Conservation (phyloP, 768 basidiomycete species). For the Trichaptum fuscoviolaceum region DNA sequence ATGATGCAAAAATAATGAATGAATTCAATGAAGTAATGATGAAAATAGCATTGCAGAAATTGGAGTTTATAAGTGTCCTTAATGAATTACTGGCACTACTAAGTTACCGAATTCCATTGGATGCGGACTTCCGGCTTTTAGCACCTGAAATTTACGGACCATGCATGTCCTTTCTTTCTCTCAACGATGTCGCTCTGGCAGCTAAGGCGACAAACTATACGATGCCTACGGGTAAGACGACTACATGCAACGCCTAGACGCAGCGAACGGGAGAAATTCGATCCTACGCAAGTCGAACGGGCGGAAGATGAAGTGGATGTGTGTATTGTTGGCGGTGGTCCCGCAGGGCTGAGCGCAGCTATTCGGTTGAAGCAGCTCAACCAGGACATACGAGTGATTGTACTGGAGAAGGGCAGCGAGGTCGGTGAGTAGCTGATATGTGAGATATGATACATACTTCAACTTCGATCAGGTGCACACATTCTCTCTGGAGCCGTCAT, state of each 20-base stretch:
- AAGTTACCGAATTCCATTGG: too few relatives aligned
- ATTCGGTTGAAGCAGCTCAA: slow-evolving; percentile 94
- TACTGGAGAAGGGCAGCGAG: slow-evolving; percentile 93
- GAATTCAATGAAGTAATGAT: too few relatives aligned
- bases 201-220: neutral
- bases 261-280: slow-evolving; percentile 33
- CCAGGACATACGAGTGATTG: slow-evolving; percentile 80
- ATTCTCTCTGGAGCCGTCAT: slow-evolving; percentile 95
- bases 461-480: slow-evolving; percentile 64
- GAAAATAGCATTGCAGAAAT: too few relatives aligned
- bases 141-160: neutral
- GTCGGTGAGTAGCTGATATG: slow-evolving; percentile 53
- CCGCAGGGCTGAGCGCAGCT: slow-evolving; percentile 93
- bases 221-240: neutral
- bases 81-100: too few relatives aligned
- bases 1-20: too few relatives aligned
- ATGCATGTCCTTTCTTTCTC: neutral
- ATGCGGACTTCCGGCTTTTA: neutral
- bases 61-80: too few relatives aligned
- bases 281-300: slow-evolving; percentile 65
- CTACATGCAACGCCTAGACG: slow-evolving; percentile 23
- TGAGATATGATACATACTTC: too few relatives aligned
- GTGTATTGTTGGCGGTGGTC: slow-evolving; percentile 94
- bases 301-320: slow-evolving; percentile 93
- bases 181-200: neutral